phyloP scores from a whole-genome alignment of 306 rosid species.

The Purshia tridentata region DNA sequence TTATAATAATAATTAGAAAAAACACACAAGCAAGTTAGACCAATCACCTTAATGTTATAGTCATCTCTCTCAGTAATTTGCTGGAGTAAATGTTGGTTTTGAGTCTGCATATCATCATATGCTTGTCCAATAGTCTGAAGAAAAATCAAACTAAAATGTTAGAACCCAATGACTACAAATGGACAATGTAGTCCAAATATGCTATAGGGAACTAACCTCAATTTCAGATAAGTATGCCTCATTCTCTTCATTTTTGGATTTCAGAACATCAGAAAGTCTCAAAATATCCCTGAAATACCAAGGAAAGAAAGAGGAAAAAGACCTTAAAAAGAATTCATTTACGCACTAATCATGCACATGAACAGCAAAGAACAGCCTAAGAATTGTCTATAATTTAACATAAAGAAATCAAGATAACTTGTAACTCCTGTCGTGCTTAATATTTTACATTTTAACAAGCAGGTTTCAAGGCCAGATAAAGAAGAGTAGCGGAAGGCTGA shows the following conservation, averaged over 20 bases:
- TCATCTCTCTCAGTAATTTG: slow-evolving; percentile 98
- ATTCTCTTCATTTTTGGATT: slow-evolving; percentile 81
- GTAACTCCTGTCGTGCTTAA: neutral
- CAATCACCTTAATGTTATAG: slow-evolving; percentile 87
- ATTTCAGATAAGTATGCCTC: slow-evolving; percentile 95
- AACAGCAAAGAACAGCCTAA: neutral
- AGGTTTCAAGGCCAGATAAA: neutral
- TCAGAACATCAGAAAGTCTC: slow-evolving; percentile 54
- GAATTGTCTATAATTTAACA: neutral
- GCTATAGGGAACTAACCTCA: slow-evolving; percentile 60
- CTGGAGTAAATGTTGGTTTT: slow-evolving; percentile 93
- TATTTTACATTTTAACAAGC: neutral
- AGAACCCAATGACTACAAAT: slow-evolving; percentile 12
- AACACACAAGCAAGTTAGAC: neutral
- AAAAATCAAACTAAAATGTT: slow-evolving; percentile 21
- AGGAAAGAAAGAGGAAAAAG: slow-evolving; percentile 13
- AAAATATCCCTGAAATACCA: slow-evolving; percentile 56
- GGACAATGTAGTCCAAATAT: slow-evolving; percentile 21
- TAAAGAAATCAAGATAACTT: neutral
- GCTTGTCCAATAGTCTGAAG: slow-evolving; percentile 94
- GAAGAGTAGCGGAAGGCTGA: neutral
- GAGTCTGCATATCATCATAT: slow-evolving; percentile 96
- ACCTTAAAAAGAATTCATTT: neutral
- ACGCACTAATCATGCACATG: neutral
- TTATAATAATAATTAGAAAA: too few species aligned